A percentile compares a stretch with the other conserved stretches of the same genome.
These are phyloP conservation scores for Marasmius fiardii DNA, from an alignment of 1,284 basidiomycete species.

Conservation along the genomic window DNA sequence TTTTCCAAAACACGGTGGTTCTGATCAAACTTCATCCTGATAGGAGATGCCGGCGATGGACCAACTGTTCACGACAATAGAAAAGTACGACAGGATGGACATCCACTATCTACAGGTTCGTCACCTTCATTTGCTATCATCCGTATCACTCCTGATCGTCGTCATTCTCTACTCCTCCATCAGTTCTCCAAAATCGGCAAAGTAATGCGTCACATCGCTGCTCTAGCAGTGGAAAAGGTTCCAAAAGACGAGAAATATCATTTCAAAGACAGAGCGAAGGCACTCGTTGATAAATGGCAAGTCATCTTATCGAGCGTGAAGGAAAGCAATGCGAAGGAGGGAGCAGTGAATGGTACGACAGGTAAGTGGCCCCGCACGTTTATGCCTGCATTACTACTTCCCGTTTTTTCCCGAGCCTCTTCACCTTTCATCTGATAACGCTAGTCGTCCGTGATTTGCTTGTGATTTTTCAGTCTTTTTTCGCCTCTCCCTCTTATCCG, in stretches of 20 bases:
- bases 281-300: constrained; percentile 75
- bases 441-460: too few relatives aligned
- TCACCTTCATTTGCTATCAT: constrained; percentile 22
- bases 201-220: constrained; percentile 93
- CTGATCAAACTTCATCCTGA: constrained; percentile 1
- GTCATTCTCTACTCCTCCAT: constrained; percentile 8
- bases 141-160: constrained; percentile 17
- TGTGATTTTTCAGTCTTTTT: too few relatives aligned
- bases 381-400: not conserved
- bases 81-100: constrained; percentile 80
- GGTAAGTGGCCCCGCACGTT: constrained; percentile 20
- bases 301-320: constrained; percentile 53
- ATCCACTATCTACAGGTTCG: constrained; percentile 79
- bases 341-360: constrained; percentile 15
- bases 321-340: constrained; percentile 17
- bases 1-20: constrained; percentile 8
- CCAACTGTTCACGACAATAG: constrained; percentile 78
- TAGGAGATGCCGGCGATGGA: constrained; percentile 82
- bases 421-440: too few relatives aligned
- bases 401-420: not conserved
- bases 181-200: constrained; percentile 97
- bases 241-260: constrained; percentile 85
- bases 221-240: constrained; percentile 61
- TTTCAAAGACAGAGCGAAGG: constrained; percentile 79
- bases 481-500: too few relatives aligned